Percentiles rank a stretch among this genome's conserved stretches.
Evolutionary conservation across 768 basidiomycete genomes (phyloP).

Genomic region (Dentipellis fragilis): DNA sequence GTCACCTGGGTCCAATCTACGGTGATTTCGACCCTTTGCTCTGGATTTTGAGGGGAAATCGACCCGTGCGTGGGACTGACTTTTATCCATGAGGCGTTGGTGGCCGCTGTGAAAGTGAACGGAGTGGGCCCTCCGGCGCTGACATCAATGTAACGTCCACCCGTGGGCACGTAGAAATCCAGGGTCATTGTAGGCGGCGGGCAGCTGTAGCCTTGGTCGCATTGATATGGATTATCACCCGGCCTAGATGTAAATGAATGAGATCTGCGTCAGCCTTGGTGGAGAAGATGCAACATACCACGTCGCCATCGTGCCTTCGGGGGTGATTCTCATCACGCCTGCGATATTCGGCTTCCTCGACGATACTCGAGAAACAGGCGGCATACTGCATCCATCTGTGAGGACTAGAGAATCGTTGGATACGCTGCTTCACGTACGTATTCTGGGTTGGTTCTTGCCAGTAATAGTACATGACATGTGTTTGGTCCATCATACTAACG

Average conservation of each 20-base stretch:
- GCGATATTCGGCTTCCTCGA: slow-evolving; percentile 46
- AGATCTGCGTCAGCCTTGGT: not conserved
- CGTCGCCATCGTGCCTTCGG: slow-evolving; percentile 52
- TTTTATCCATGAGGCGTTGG: slow-evolving; percentile 44
- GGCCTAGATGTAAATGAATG: slow-evolving; percentile 31
- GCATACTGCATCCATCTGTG: slow-evolving; percentile 31
- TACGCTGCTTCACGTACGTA: slow-evolving; percentile 25
- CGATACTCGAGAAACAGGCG: slow-evolving; percentile 39
- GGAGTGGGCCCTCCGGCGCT: slow-evolving; percentile 47
- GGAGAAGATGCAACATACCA: slow-evolving; percentile 30
- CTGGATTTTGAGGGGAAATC: slow-evolving; percentile 36
- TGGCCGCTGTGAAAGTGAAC: slow-evolving; percentile 42
- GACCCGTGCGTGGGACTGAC: slow-evolving; percentile 37
- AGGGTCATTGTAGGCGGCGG: slow-evolving; percentile 39
- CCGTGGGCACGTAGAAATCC: slow-evolving; percentile 46
- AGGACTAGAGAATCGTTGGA: too few species aligned
- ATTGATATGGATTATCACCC: slow-evolving; percentile 56
- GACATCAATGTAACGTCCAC: slow-evolving; percentile 49
- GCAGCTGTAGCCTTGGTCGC: slow-evolving; percentile 37
- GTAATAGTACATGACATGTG: slow-evolving; percentile 54
- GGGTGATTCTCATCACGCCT: slow-evolving; percentile 54
- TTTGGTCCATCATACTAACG: slow-evolving; percentile 55
- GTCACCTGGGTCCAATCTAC: slow-evolving; percentile 48
- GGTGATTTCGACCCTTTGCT: slow-evolving; percentile 42
- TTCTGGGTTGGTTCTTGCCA: slow-evolving; percentile 67